These are phyloP conservation scores for Dianthus caryophyllus DNA, from an alignment of 148 eudicot species.

Conservation along the genomic window DNA sequence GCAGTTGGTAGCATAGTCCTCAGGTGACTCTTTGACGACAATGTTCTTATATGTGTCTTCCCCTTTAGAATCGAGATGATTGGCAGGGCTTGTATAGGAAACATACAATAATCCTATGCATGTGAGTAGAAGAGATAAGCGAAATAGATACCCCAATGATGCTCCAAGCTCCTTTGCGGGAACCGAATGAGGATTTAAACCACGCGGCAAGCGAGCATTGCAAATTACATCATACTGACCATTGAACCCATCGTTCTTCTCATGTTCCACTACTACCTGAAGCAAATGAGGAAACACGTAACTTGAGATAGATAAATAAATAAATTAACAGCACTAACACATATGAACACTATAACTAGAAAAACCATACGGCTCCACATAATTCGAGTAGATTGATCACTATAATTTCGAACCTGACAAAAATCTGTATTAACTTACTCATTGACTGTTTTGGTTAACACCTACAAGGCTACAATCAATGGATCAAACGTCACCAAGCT, in stretches of 20 bases:
- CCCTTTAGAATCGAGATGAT: not conserved
- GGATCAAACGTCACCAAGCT: conserved; percentile 1
- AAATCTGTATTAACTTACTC: not conserved
- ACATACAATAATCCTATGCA: not conserved
- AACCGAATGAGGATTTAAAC: conserved; percentile 95
- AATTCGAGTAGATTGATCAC: not conserved
- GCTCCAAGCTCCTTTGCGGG: conserved; percentile 93
- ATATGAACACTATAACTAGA: too few species aligned
- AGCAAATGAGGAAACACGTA: conserved; percentile 15
- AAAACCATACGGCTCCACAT: not conserved
- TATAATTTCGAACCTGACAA: not conserved
- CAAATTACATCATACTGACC: conserved; percentile 89
- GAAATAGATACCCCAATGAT: conserved; percentile 70
- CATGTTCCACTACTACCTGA: conserved; percentile 64
- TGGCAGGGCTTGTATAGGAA: not conserved
- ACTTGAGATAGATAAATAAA: not conserved
- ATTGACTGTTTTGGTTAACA: not conserved
- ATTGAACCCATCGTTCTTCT: conserved; percentile 56
- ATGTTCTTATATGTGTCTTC: not conserved
- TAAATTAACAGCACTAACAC: too few species aligned
- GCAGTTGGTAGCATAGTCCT: not conserved
- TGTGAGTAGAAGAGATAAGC: not conserved
- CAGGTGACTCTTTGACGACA: not conserved
- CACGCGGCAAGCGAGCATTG: conserved; percentile 90
- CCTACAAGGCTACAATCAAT: not conserved